These are phyloP conservation scores for Citrus maxima DNA, from an alignment of 345 rosid genomes.

Conservation along the genomic window DNA sequence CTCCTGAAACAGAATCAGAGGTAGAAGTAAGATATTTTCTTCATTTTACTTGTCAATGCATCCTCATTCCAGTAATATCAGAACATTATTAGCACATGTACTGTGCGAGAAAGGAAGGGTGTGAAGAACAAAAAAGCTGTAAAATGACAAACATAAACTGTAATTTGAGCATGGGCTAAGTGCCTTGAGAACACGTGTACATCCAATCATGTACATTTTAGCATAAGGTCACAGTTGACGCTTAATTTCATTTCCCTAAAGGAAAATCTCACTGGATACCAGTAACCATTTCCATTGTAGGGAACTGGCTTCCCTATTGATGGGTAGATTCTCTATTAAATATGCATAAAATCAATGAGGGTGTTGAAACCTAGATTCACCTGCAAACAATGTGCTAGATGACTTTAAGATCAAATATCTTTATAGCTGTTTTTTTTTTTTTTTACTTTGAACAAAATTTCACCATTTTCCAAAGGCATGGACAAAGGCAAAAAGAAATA, in stretches of 20 bases:
- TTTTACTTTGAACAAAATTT: not conserved
- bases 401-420: not conserved
- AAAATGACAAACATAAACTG: not conserved
- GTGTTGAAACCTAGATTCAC: not conserved
- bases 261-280: not conserved
- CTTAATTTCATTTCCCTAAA: not conserved
- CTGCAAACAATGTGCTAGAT: not conserved
- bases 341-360: not conserved
- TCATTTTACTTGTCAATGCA: not conserved
- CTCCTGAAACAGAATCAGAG: constrained; percentile 50
- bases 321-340: not conserved
- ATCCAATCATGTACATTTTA: not conserved
- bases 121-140: not conserved
- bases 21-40: constrained; percentile 1
- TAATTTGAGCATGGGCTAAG: not conserved
- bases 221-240: not conserved
- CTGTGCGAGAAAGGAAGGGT: not conserved
- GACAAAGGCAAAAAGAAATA: not conserved
- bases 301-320: not conserved
- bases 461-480: not conserved
- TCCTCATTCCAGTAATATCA: not conserved
- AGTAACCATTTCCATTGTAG: not conserved
- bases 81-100: not conserved
- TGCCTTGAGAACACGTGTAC: not conserved
- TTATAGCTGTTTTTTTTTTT: not conserved